Evolutionary conservation across 768 basidiomycete species (phyloP).

Genomic region (Macrocybe gigantea): DNA sequence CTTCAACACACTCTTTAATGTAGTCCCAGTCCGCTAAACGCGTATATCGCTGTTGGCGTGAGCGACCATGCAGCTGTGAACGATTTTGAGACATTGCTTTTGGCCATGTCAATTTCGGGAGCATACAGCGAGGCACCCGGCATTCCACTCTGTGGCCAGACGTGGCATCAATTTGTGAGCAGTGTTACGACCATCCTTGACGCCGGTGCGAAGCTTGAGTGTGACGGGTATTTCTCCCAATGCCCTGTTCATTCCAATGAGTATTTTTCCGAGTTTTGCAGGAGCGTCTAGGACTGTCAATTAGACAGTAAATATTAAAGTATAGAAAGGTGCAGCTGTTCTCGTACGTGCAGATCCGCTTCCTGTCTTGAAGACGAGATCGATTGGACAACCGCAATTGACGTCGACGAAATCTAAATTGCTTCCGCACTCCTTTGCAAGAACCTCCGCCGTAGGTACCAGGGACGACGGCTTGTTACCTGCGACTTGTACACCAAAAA

Average conservation of each 20-base stretch:
- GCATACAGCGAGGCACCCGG: slow-evolving; percentile 38
- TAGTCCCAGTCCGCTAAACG: slow-evolving; percentile 94
- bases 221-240: slow-evolving; percentile 90
- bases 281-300: slow-evolving; percentile 74
- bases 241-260: slow-evolving; percentile 88
- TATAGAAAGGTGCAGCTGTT: slow-evolving; percentile 23
- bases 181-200: slow-evolving; percentile 80
- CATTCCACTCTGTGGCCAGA: slow-evolving; percentile 47
- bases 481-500: slow-evolving; percentile 90
- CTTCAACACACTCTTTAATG: slow-evolving; percentile 80
- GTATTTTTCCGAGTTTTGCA: slow-evolving; percentile 76
- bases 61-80: slow-evolving; percentile 86
- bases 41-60: slow-evolving; percentile 91
- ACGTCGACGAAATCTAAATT: slow-evolving; percentile 89
- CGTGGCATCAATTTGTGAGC: slow-evolving; percentile 92
- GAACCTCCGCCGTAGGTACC: slow-evolving; percentile 75
- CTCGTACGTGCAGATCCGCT: slow-evolving; percentile 77
- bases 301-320: not conserved
- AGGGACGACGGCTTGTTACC: slow-evolving; percentile 81
- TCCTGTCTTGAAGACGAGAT: slow-evolving; percentile 87
- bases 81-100: not conserved
- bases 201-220: slow-evolving; percentile 87
- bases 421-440: slow-evolving; percentile 60
- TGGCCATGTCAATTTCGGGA: not conserved
- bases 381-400: slow-evolving; percentile 97